phyloP scores from a whole-genome alignment of 768 basidiomycete species.

The Phallus indusiatus region DNA sequence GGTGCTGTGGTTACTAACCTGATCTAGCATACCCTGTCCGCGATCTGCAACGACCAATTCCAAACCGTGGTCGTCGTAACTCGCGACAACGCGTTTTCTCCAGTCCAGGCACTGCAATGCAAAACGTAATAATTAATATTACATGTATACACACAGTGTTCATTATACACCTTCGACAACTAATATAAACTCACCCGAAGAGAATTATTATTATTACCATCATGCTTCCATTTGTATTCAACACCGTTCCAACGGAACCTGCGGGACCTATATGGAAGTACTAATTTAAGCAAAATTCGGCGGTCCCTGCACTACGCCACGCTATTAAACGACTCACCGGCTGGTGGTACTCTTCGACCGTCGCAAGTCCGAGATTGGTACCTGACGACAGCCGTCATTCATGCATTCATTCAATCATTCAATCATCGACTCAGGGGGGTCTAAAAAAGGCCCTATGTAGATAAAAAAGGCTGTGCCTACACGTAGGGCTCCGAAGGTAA shows the following conservation, averaged over 20 bases:
- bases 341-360: conserved; percentile 39
- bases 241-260: conserved; percentile 39
- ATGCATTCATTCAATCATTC: too few species aligned
- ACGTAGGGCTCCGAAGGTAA: conserved; percentile 41
- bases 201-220: conserved; percentile 27
- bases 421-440: too few species aligned
- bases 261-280: conserved; percentile 31
- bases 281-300: background rate
- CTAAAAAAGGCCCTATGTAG: background rate
- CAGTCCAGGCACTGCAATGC: conserved; percentile 5
- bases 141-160: background rate
- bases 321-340: conserved; percentile 28
- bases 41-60: background rate
- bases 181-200: conserved; percentile 26
- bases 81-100: conserved; percentile 5
- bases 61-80: background rate
- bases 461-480: conserved; percentile 17
- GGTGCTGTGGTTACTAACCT: background rate
- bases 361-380: conserved; percentile 38
- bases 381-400: conserved; percentile 17
- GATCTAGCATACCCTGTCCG: conserved; percentile 4
- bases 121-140: conserved; percentile 1
- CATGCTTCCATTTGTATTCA: conserved; percentile 51
- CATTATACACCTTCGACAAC: conserved; percentile 21
- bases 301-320: background rate